Conservation (phyloP, 225 moss, liverwort and hornwort species). For the Climacium dendroides region DNA sequence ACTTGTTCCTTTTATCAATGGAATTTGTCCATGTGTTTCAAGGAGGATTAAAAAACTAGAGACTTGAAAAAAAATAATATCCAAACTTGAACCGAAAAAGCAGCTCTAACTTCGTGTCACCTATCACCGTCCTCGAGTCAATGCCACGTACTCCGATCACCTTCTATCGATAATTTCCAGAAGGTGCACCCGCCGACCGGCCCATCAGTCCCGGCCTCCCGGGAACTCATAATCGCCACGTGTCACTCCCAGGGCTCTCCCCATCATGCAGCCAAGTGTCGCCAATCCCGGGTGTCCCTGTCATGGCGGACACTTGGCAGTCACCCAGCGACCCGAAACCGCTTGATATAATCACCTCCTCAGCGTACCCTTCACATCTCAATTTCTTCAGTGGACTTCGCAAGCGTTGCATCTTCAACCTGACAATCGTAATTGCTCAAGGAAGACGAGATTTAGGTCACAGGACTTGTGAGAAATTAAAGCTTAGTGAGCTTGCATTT, state of each 20-base stretch:
- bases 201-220: not conserved
- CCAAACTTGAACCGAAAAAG: too few species aligned
- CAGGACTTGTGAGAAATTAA: too few species aligned
- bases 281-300: not conserved
- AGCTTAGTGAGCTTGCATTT: too few species aligned
- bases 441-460: not conserved
- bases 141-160: not conserved
- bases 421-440: not conserved
- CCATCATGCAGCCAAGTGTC: not conserved
- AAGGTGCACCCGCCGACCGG: not conserved
- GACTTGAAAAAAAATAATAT: too few species aligned
- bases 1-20: too few species aligned
- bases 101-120: not conserved
- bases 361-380: rapidly evolving
- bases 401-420: too few species aligned
- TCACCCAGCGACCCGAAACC: not conserved
- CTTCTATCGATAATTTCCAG: not conserved
- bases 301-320: constrained; percentile 5
- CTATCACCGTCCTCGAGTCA: too few species aligned
- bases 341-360: not conserved
- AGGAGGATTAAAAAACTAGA: too few species aligned
- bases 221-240: not conserved
- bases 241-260: not conserved
- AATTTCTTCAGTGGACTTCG: too few species aligned
- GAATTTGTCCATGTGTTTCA: too few species aligned